These are phyloP conservation scores for Schizophyllum amplum DNA, from an alignment of 1,284 basidiomycete species.

Conservation along the genomic window DNA sequence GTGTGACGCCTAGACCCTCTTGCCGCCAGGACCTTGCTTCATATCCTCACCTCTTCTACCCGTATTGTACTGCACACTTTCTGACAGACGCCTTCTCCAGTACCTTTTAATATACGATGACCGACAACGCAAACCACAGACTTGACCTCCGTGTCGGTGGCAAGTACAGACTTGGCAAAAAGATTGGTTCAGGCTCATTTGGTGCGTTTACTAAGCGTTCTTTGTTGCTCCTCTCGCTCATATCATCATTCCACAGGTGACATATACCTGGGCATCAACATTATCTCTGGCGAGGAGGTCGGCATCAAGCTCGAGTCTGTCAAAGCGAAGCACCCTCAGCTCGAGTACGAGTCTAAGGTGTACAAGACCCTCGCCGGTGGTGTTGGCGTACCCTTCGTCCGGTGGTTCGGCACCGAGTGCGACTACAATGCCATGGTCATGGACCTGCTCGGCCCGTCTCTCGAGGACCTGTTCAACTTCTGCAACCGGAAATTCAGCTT, in stretches of 20 bases:
- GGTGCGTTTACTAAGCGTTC: constrained; percentile 49
- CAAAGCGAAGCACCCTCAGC: constrained; percentile 32
- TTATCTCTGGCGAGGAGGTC: constrained; percentile 92
- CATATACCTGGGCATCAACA: constrained; percentile 92
- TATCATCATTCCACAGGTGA: constrained; percentile 47
- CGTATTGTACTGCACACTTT: too few relatives aligned
- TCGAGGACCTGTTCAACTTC: constrained; percentile 94
- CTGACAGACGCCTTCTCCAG: too few relatives aligned
- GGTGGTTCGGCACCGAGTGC: constrained; percentile 91
- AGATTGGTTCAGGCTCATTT: constrained; percentile 98
- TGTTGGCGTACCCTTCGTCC: constrained; percentile 89
- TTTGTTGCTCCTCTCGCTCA: constrained; percentile 2
- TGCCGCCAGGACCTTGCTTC: too few relatives aligned
- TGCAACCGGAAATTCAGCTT: constrained; percentile 89
- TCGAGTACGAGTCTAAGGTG: constrained; percentile 88
- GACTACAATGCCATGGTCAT: constrained; percentile 98
- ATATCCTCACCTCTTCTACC: too few relatives aligned
- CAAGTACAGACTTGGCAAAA: constrained; percentile 98
- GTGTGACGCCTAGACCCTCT: too few relatives aligned
- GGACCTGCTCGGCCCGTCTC: constrained; percentile 86
- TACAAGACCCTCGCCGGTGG: constrained; percentile 92
- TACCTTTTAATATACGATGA: too few relatives aligned
- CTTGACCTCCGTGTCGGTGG: constrained; percentile 95
- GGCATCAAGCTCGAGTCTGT: constrained; percentile 95
- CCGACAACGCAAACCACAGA: constrained; percentile 60